Evolutionary conservation across 768 basidiomycete genomes (phyloP), one percentile per base, ranked within the genome.

Genomic region (Rhodotorula kratochvilovae): DNA sequence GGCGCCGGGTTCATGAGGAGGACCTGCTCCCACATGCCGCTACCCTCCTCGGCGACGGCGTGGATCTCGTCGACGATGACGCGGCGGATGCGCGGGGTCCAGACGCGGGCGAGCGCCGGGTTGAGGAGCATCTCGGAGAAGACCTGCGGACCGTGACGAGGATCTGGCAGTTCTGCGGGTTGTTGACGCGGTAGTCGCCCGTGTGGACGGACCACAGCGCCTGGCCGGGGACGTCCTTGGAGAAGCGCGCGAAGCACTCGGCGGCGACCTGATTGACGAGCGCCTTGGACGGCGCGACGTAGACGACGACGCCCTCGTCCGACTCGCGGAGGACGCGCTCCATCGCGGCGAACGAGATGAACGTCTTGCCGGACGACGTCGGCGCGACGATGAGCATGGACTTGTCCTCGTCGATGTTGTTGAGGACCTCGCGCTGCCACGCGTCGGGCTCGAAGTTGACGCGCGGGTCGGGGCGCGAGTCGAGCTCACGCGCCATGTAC

Each of bases 271-370:
- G 89, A 46, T 83, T 83, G 61, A 90, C 89, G 1, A 90, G 82
- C 0, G 89, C 88, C 77, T 90, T 90, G 13, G 89, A 89, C 0
- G 89, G 89, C 0, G 89, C 88, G 54, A 90, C 84, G 77, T 90
- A 90, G 29, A 90, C 85, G 46, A 90, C 77, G 53, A 90, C 83
- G 0, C 86, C 88, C 54, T 89, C 85, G 75, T 90, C 86, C 0
- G 87, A 87, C 51, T 81, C 82, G 65, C 86, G 81, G 5, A 90
- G 80, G 23, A 88, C 81, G 71, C 85, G 84, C 77, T 89, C 88
- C 88, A 90, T 89, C 0, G 89, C 88, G 73, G 89, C 89, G 78
- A 84, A 90, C 5, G 87, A 87, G 54, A 90, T 88, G 76, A 90
- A 90, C 0, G 89, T 89, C 79, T 90, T 90, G 39, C 88, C 75